phyloP scores from a whole-genome alignment of 495 filamentous ascomycete genomes.

The Penicillium manginii region DNA sequence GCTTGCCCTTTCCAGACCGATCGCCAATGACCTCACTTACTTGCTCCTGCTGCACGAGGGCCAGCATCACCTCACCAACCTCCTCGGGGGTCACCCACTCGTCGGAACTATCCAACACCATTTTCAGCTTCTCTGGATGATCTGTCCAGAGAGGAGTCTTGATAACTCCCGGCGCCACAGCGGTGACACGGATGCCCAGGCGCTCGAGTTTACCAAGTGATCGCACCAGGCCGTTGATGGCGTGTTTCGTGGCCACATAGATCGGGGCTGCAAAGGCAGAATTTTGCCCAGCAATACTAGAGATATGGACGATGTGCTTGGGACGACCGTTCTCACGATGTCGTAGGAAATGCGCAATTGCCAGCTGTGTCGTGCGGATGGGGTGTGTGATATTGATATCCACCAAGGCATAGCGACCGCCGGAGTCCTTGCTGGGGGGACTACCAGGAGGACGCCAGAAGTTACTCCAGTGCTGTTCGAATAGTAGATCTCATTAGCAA shows the following conservation, averaged over 20 bases:
- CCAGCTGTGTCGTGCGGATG: conserved; percentile 68
- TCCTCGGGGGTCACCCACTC: conserved; percentile 67
- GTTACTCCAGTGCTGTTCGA: conserved; percentile 56
- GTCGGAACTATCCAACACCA: conserved; percentile 54
- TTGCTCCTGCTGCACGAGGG: conserved; percentile 55
- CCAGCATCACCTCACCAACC: conserved; percentile 67
- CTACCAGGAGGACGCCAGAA: conserved; percentile 69
- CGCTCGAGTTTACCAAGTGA: conserved; percentile 51
- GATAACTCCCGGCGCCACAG: conserved; percentile 68
- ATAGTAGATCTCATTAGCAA: neutral
- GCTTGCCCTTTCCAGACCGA: conserved; percentile 31
- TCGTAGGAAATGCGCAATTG: conserved; percentile 59
- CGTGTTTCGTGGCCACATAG: conserved; percentile 67
- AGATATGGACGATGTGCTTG: conserved; percentile 63
- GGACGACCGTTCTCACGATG: conserved; percentile 34
- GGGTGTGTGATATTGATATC: conserved; percentile 75
- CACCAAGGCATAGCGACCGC: conserved; percentile 57
- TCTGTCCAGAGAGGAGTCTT: conserved; percentile 73
- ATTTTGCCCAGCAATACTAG: conserved; percentile 65
- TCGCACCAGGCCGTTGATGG: conserved; percentile 63
- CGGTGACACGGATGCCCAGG: conserved; percentile 65
- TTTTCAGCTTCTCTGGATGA: conserved; percentile 65
- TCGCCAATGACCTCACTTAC: conserved; percentile 50
- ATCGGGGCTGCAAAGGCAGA: conserved; percentile 54
- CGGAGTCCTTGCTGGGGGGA: conserved; percentile 51